Percentiles rank a stretch among this genome's conserved stretches.
These are phyloP conservation scores for Fusarium sp. DNA, from an alignment of 2,329 filamentous ascomycete species.

Conservation along the genomic window DNA sequence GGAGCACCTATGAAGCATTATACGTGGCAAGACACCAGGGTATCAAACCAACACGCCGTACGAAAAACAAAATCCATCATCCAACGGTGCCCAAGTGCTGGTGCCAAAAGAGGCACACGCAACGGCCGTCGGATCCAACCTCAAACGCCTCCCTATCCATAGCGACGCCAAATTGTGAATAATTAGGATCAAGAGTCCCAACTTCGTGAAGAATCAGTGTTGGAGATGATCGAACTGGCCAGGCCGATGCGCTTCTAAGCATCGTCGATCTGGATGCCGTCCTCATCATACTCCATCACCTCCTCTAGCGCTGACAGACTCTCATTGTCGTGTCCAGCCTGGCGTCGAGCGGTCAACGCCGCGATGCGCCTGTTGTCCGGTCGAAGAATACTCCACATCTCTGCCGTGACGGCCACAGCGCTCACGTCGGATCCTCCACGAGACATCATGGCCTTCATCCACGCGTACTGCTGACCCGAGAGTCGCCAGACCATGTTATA, in stretches of 20 bases:
- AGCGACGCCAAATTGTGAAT: neutral
- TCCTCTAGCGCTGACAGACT: conserved; percentile 43
- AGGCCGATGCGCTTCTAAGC: conserved; percentile 34
- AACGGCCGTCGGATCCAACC: neutral
- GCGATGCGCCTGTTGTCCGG: conserved; percentile 51
- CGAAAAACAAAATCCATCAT: conserved; percentile 22
- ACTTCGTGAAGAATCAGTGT: conserved; percentile 6
- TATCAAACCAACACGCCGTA: conserved; percentile 18
- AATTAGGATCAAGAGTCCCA: conserved; percentile 8
- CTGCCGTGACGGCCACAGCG: conserved; percentile 50
- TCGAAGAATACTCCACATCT: conserved; percentile 51
- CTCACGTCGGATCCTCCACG: conserved; percentile 26
- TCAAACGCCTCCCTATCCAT: neutral
- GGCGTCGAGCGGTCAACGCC: conserved; percentile 30
- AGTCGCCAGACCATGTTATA: conserved; percentile 59
- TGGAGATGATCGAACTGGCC: conserved; percentile 5
- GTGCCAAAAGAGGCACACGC: neutral
- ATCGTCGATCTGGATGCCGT: conserved; percentile 47
- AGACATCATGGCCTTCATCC: conserved; percentile 56
- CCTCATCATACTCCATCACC: conserved; percentile 45
- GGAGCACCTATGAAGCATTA: neutral
- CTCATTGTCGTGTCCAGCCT: conserved; percentile 36
- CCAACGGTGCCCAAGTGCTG: conserved; percentile 2
- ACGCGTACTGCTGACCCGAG: conserved; percentile 60
- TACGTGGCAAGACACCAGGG: conserved; percentile 13